Percentiles rank a stretch among this genome's conserved stretches.
phyloP scores from a whole-genome alignment of 169 alveolate genomes.

The Babesia ovis region DNA sequence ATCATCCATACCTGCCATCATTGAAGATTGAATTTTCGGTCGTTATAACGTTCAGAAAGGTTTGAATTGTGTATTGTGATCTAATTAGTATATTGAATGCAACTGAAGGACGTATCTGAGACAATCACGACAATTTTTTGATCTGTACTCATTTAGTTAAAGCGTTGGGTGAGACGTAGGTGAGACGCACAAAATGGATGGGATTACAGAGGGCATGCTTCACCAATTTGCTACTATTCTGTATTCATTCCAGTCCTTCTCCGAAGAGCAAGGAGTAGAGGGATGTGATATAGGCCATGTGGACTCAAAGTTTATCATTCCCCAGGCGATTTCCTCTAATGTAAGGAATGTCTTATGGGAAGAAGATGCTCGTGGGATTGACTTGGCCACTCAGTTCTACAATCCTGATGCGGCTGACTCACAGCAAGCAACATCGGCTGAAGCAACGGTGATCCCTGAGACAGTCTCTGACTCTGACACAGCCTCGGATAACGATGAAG shows the following conservation, averaged over 20 bases:
- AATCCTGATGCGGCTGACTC: not conserved
- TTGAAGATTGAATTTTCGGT: not conserved
- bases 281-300: not conserved
- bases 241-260: not conserved
- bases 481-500: not conserved
- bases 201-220: not conserved
- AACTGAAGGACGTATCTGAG: too few species aligned
- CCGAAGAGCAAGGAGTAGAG: not conserved
- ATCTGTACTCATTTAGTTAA: not conserved
- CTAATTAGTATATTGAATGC: too few species aligned
- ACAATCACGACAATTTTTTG: too few species aligned
- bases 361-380: slow-evolving; percentile 45
- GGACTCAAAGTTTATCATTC: not conserved
- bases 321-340: not conserved
- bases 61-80: too few species aligned
- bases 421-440: not conserved
- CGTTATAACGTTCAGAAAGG: too few species aligned
- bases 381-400: not conserved
- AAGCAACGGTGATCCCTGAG: not conserved
- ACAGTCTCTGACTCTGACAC: slow-evolving; percentile 2
- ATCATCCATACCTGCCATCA: not conserved
- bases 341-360: slow-evolving; percentile 38
- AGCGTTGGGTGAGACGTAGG: not conserved
- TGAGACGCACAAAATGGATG: not conserved
- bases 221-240: not conserved